These are phyloP conservation scores for Stereocaulon alpinum DNA, from an alignment of 495 filamentous ascomycete genomes.

Conservation along the genomic window DNA sequence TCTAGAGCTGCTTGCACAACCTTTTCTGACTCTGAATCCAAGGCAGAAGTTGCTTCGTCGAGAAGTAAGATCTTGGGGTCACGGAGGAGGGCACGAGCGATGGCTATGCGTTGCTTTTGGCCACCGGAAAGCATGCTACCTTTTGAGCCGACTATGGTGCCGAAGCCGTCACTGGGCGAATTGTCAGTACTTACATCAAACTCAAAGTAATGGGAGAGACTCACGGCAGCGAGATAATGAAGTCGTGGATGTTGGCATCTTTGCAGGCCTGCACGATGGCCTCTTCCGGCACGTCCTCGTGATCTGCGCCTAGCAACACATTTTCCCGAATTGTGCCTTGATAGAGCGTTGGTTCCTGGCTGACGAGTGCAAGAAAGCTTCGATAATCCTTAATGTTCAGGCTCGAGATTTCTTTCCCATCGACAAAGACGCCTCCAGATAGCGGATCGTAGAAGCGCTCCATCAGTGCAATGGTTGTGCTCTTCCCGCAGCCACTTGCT, in stretches of 20 bases:
- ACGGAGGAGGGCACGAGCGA: conserved; percentile 62
- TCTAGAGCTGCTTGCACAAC: conserved; percentile 75
- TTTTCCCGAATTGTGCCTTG: conserved; percentile 80
- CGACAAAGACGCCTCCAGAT: conserved; percentile 59
- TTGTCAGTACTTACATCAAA: conserved; percentile 23
- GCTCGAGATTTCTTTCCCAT: conserved; percentile 61
- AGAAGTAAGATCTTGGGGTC: conserved; percentile 62
- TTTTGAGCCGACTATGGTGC: conserved; percentile 65
- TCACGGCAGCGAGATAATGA: conserved; percentile 61
- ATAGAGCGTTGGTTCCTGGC: conserved; percentile 80
- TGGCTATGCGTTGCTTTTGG: conserved; percentile 75
- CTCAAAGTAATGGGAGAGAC: conserved; percentile 16
- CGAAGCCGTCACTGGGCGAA: conserved; percentile 54
- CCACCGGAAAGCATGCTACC: conserved; percentile 72
- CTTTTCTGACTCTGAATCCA: conserved; percentile 75
- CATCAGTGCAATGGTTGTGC: conserved; percentile 66
- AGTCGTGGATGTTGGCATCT: conserved; percentile 87
- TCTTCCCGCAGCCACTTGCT: conserved; percentile 75
- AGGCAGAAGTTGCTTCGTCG: conserved; percentile 73
- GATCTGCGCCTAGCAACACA: conserved; percentile 58
- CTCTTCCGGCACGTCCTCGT: conserved; percentile 55
- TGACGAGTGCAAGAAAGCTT: conserved; percentile 65
- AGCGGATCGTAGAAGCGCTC: conserved; percentile 81
- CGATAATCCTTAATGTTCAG: conserved; percentile 75
- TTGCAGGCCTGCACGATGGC: conserved; percentile 65